phyloP scores from a whole-genome alignment of 768 basidiomycete species.

The Gymnopilus junonius region DNA sequence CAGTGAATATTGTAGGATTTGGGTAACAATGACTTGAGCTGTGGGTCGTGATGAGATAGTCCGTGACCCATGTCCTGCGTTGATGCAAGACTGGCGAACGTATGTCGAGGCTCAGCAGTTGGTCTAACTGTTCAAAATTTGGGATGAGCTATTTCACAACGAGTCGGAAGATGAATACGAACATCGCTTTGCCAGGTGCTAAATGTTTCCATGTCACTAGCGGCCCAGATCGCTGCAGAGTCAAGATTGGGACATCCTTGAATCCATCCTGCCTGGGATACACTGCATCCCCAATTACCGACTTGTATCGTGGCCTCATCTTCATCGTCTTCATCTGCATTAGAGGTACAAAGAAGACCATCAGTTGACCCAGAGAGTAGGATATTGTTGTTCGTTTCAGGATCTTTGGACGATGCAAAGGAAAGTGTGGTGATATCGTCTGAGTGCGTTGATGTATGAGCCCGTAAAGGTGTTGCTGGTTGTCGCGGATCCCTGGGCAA shows the following conservation, averaged over 20 bases:
- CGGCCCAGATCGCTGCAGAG: conserved; percentile 68
- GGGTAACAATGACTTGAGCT: conserved; percentile 31
- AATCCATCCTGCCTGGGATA: conserved; percentile 81
- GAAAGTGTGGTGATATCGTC: conserved; percentile 92
- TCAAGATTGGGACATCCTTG: conserved; percentile 21
- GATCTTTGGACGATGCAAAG: conserved; percentile 32
- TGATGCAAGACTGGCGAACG: conserved; percentile 64
- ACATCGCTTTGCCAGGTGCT: conserved; percentile 83
- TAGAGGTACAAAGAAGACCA: conserved; percentile 76
- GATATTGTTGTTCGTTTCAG: conserved; percentile 34
- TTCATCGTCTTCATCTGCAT: conserved; percentile 79
- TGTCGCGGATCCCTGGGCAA: conserved; percentile 82
- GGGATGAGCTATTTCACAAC: background rate
- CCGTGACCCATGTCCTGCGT: conserved; percentile 73
- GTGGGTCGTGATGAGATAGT: conserved; percentile 70
- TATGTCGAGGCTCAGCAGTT: conserved; percentile 60
- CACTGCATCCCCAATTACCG: conserved; percentile 85
- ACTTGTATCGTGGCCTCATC: conserved; percentile 84
- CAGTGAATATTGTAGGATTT: conserved; percentile 62
- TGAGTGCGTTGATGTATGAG: conserved; percentile 88
- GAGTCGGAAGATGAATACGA: conserved; percentile 5
- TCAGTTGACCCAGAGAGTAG: conserved; percentile 87
- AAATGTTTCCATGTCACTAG: conserved; percentile 95
- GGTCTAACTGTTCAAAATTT: conserved; percentile 55
- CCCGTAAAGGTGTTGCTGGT: conserved; percentile 67